Base-by-base conservation (phyloP, 148 eudicot genomes). In the Cornus kousa region DNA sequence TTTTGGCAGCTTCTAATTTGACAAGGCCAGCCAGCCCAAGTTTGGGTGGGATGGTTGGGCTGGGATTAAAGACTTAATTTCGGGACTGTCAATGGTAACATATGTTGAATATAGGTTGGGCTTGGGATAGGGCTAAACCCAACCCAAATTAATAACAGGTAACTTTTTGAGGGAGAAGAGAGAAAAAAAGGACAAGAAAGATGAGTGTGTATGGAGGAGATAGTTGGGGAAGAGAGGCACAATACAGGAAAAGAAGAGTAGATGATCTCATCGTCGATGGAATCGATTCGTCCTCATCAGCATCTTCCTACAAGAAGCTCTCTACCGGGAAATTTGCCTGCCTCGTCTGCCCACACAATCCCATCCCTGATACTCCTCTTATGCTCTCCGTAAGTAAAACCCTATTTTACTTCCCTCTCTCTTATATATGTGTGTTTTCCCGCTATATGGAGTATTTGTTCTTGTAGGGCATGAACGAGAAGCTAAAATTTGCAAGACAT, bases 191-290 rank as follows among this genome's bases (percentile, higher is more conserved):
- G 28, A 28, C 0, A 28, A 62, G 66, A 62, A 7, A 62, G 24
- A 89, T 89, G 93, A 88, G 93, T 48, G 87, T 80, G 78, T 88
- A 62, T 70, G 93, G 93, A 81, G 93, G 93, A 70, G 93, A 90
- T 72, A 87, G 91, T 67, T 90, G 91, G 93, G 91, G 75, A 22
- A 80, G 88, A 59, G 91, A 90, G 77, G 91, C 93, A 13, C 84
- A 87, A 60, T 75, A 85, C 82, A 80, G 91, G 83, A 90, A 90
- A 82, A 80, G 89, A 65, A 84, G 87, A 69, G 89, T 88, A 5
- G 86, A 88, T 35, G 90, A 88, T 72, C 81, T 88, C n/a, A 53
- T 87, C 4, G 22, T 80, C 40, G 87, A 88, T 24, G 78, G 80
- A 79, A 37, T 85, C 46, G 86, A 84, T 32, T 39, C 83, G 7